These are phyloP conservation scores for Coemansia sp. DNA, from an alignment of 192 early-diverging fungal species.

Conservation along the genomic window DNA sequence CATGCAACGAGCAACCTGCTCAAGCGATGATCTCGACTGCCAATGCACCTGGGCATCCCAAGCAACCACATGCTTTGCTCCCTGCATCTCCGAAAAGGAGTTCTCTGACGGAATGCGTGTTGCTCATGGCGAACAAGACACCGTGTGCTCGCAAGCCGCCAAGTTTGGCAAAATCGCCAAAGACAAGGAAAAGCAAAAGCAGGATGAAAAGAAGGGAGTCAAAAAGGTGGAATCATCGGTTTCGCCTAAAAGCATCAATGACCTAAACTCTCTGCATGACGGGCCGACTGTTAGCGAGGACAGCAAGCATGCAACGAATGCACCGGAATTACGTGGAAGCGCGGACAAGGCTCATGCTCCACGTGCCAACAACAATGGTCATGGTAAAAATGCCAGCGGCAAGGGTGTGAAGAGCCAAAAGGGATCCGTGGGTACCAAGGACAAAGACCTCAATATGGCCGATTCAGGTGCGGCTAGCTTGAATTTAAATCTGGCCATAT, in stretches of 20 bases:
- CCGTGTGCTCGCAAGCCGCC: constrained; percentile 45
- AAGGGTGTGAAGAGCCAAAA: not conserved
- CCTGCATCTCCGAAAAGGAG: constrained; percentile 40
- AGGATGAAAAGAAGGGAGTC: constrained; percentile 36
- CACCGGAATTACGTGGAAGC: too few relatives aligned
- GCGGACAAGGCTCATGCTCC: too few relatives aligned
- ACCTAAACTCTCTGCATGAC: constrained; percentile 31
- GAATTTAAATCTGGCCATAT: too few relatives aligned
- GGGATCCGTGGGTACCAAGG: not conserved
- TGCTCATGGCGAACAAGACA: constrained; percentile 34
- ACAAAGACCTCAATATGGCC: constrained; percentile 1
- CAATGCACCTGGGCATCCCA: constrained; percentile 47
- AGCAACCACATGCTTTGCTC: constrained; percentile 38
- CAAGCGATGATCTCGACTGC: constrained; percentile 47
- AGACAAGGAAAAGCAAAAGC: constrained; percentile 40
- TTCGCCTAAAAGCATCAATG: constrained; percentile 29
- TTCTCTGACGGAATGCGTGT: constrained; percentile 41
- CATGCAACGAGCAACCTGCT: constrained; percentile 45
- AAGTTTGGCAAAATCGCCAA: constrained; percentile 50
- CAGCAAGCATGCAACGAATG: not conserved
- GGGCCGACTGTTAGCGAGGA: not conserved
- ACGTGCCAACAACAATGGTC: too few relatives aligned
- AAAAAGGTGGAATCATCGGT: constrained; percentile 18
- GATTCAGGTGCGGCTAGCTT: not conserved
- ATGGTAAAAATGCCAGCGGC: not conserved